Evolutionary conservation across 2,329 filamentous ascomycete species (phyloP), one percentile per base, ranked within the genome.

Genomic region (Metarhizium album): DNA sequence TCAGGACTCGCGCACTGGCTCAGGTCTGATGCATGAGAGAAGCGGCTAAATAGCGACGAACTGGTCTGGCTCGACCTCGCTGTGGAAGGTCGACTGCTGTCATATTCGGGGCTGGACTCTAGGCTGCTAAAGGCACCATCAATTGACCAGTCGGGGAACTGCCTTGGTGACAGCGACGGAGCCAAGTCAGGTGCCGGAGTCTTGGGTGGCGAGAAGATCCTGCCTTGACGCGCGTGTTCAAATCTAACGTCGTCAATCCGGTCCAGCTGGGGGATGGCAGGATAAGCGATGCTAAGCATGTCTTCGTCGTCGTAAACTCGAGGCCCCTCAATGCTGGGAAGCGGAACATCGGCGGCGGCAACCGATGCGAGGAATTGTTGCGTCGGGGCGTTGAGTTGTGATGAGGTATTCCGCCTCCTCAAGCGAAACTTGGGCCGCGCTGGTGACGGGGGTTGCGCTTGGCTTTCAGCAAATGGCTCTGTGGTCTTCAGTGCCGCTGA

Each of bases 291-390:
- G 53, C 69, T 67, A 35, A 65, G 60, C 70, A 74, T 73, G 42
- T 72, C 69, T 56, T 56, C 46, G 51, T 71, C 69, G 57, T 75
- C 70, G 38, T 67, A 58, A 23, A 67, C 64, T 40, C 72, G 69
- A 47, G 78, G 74, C 54, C 77, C 71, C 63, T 84, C 81, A 51
- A 84, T 82, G 62, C 80, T 83, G 14, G 80, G 81, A 48, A 84
- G 75, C 23, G 80, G 79, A 3, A 82, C 69, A 60, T 84, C 81
- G 53, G 79, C 81, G 18, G 80, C 79, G 43, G 79, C 80, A 52
- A 84, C 81, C 3, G 80, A 83, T 2, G 79, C 80, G n/a, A 84
- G 73, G 59, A 84, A 84, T 47, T 84, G 79, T 59, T 82, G 73
- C 1, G 81, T 84, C 2, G 81, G 79, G 37, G 79, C 79, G 52